These are phyloP conservation scores for Chrysanthemum makinoi DNA, from an alignment of 129 eudicot species.

Conservation along the genomic window DNA sequence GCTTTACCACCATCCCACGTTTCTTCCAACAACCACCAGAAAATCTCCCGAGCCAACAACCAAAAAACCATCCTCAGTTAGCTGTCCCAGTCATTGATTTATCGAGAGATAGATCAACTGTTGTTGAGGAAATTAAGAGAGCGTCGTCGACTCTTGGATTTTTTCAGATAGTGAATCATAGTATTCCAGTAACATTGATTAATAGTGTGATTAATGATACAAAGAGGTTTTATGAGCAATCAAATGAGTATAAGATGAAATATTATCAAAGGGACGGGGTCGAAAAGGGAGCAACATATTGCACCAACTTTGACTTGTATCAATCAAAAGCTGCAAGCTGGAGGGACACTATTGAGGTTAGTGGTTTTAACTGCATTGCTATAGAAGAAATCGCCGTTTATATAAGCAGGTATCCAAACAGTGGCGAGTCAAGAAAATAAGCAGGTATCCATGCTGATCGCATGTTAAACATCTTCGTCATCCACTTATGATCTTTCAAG, in stretches of 20 bases:
- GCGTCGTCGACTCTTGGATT: slow-evolving; percentile 30
- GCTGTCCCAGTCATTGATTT: slow-evolving; percentile 18
- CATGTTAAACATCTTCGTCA: too few species aligned
- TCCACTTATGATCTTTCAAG: too few species aligned
- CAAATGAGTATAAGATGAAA: slow-evolving; percentile 3
- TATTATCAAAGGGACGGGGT: slow-evolving; percentile 32
- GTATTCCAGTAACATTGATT: slow-evolving; percentile 21
- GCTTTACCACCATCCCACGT: slow-evolving; percentile 27
- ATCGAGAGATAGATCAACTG: slow-evolving; percentile 18
- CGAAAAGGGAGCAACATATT: background rate
- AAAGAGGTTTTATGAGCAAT: slow-evolving; percentile 29
- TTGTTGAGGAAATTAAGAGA: slow-evolving; percentile 30
- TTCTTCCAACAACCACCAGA: too few species aligned
- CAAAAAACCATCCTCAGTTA: slow-evolving; percentile 2
- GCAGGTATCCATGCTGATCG: too few species aligned
- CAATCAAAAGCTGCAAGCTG: too few species aligned
- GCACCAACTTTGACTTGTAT: too few species aligned
- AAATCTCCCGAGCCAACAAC: slow-evolving; percentile 27
- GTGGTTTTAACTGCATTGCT: too few species aligned
- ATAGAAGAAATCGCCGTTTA: too few species aligned
- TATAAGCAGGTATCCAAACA: too few species aligned
- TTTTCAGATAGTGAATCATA: slow-evolving; percentile 30
- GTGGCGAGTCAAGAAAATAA: too few species aligned
- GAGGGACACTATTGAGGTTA: too few species aligned
- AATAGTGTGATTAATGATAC: slow-evolving; percentile 17